Evolutionary conservation across 305 asterid species (phyloP).

Genomic region (Fraxinus sp.): DNA sequence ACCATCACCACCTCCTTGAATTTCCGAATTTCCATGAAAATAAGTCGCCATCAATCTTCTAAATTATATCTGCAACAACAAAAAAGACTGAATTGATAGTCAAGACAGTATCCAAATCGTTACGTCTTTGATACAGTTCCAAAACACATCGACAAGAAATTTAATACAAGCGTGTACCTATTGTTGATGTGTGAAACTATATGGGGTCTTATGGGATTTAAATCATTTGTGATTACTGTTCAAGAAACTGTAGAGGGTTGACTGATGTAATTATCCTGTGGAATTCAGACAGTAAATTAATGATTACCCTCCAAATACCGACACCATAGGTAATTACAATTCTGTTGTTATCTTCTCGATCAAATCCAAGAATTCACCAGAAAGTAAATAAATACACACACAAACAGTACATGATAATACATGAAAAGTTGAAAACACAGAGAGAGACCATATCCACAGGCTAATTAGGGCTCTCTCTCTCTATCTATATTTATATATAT

Average conservation of each 20-base stretch:
- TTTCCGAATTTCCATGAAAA: slow-evolving; percentile 50
- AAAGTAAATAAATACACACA: not conserved
- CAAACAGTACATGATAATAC: not conserved
- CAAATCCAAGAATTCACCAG: not conserved
- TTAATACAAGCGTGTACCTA: not conserved
- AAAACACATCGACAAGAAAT: not conserved
- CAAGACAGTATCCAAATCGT: not conserved
- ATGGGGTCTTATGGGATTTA: slow-evolving; percentile 17
- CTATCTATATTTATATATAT: not conserved
- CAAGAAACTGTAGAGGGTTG: slow-evolving; percentile 12
- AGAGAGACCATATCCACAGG: not conserved
- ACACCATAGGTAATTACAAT: slow-evolving; percentile 14
- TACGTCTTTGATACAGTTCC: not conserved
- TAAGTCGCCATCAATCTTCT: slow-evolving; percentile 41
- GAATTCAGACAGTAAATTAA: slow-evolving; percentile 1
- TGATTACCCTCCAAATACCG: not conserved
- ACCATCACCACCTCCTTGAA: slow-evolving; percentile 45
- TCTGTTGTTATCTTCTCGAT: not conserved
- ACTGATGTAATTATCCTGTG: slow-evolving; percentile 13
- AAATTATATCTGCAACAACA: not conserved
- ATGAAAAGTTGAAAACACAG: not conserved
- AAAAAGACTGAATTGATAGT: not conserved
- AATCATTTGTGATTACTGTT: slow-evolving; percentile 28
- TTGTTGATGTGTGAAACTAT: not conserved
- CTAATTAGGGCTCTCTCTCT: not conserved